phyloP scores from a whole-genome alignment of 2,329 filamentous ascomycete species.

The Coniella lustricola region DNA sequence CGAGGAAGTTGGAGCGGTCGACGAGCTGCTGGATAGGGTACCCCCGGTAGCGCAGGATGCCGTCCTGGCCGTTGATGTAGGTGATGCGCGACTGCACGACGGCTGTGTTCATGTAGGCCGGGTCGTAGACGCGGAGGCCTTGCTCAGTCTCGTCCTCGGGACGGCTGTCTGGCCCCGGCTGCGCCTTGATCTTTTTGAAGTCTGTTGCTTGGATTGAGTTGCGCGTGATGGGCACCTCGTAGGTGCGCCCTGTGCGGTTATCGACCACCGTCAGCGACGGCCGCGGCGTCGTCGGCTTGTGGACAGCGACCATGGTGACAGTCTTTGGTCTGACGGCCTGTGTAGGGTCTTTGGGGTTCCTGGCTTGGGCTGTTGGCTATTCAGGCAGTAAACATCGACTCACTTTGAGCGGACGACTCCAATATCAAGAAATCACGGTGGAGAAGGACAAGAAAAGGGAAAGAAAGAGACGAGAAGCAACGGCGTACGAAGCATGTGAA shows the following conservation, averaged over 20 bases:
- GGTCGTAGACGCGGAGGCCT: conserved; percentile 43
- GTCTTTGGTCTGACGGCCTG: background rate
- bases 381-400: too few relatives aligned
- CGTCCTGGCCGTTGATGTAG: conserved; percentile 46
- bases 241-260: conserved; percentile 41
- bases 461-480: too few relatives aligned
- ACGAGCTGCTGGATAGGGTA: conserved; percentile 46
- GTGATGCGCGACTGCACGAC: conserved; percentile 43
- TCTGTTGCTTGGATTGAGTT: conserved; percentile 44
- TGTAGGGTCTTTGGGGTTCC: too few relatives aligned
- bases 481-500: too few relatives aligned
- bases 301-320: conserved; percentile 22
- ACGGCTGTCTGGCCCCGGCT: conserved; percentile 22
- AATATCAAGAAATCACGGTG: too few relatives aligned
- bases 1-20: conserved; percentile 41
- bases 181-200: conserved; percentile 43
- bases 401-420: too few relatives aligned
- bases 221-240: conserved; percentile 42
- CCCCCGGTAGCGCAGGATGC: conserved; percentile 44
- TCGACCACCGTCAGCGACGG: conserved; percentile 37
- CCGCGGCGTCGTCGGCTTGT: conserved; percentile 21
- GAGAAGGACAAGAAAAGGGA: too few relatives aligned
- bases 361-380: too few relatives aligned
- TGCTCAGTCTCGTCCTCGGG: conserved; percentile 40
- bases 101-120: conserved; percentile 47